Percentiles rank a stretch among this genome's conserved stretches.
Conservation (phyloP, 768 basidiomycete genomes). For the Harrya chromipes region DNA sequence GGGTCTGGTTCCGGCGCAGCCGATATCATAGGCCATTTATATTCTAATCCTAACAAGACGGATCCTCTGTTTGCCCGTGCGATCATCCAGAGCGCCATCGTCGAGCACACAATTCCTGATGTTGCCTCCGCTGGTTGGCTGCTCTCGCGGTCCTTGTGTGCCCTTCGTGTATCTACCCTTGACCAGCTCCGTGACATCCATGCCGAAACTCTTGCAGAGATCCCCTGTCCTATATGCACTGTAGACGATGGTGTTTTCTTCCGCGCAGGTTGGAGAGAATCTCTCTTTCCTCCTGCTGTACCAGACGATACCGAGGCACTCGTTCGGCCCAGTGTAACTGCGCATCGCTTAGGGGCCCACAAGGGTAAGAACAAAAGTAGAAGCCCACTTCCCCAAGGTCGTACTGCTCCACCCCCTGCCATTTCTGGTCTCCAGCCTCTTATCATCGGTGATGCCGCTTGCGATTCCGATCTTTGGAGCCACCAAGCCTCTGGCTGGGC, state of each 20-base stretch:
- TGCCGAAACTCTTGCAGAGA: conserved; percentile 53
- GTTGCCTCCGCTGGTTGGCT: conserved; percentile 62
- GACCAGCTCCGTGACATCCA: conserved; percentile 62
- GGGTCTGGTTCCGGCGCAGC: conserved; percentile 44
- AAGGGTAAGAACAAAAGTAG: conserved; percentile 25
- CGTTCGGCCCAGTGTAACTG: conserved; percentile 14
- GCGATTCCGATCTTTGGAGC: conserved; percentile 65
- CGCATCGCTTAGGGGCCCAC: conserved; percentile 24
- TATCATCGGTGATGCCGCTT: conserved; percentile 71
- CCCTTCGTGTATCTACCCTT: conserved; percentile 50
- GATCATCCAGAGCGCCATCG: conserved; percentile 68
- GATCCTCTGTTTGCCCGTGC: conserved; percentile 67
- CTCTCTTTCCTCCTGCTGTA: conserved; percentile 34
- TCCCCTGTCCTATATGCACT: conserved; percentile 49
- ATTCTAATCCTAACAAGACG: conserved; percentile 59
- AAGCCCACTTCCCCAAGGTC: conserved; percentile 27
- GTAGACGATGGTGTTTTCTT: conserved; percentile 74
- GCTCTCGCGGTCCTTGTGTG: conserved; percentile 59
- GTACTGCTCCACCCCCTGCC: conserved; percentile 6
- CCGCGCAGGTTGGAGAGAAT: conserved; percentile 53
- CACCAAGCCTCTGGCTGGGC: conserved; percentile 61
- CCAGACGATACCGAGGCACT: conserved; percentile 16
- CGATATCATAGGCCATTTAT: conserved; percentile 59
- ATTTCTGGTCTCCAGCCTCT: conserved; percentile 52
- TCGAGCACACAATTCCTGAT: conserved; percentile 61